phyloP scores from a whole-genome alignment of 805 yeast genomes.

The Wickerhamiella allomyrinae region DNA sequence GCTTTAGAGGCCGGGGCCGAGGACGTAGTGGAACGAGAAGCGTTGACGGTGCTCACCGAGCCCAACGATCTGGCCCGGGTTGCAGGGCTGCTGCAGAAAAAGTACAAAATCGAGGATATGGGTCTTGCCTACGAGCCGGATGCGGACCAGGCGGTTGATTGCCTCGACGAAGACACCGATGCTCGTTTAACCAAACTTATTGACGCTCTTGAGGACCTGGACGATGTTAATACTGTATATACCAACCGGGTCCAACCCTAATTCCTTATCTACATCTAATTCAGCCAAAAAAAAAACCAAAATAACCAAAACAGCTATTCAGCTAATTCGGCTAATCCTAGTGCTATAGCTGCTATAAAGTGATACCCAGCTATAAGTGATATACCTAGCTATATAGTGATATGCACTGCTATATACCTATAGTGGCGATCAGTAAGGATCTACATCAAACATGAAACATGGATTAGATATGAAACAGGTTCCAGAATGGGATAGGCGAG shows the following conservation, averaged over 20 bases:
- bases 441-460: too few species aligned
- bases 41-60: constrained; percentile 44
- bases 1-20: constrained; percentile 64
- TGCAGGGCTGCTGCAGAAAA: constrained; percentile 41
- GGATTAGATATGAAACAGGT: too few species aligned
- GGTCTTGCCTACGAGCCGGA: constrained; percentile 57
- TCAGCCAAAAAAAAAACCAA: too few species aligned
- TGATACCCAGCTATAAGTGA: too few species aligned
- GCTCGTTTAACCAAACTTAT: constrained; percentile 44
- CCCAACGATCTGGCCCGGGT: constrained; percentile 48
- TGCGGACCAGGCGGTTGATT: constrained; percentile 49
- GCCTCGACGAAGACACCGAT: constrained; percentile 38
- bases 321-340: too few species aligned
- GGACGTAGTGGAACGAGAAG: constrained; percentile 31
- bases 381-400: too few species aligned
- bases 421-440: too few species aligned
- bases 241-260: constrained; percentile 40
- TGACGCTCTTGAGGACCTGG: constrained; percentile 53
- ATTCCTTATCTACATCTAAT: too few species aligned
- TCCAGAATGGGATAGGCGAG: too few species aligned
- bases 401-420: too few species aligned
- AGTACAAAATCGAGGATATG: constrained; percentile 52
- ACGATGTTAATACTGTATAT: constrained; percentile 71
- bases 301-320: too few species aligned
- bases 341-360: too few species aligned